Evolutionary conservation across 176 grass and related monocot genomes (phyloP), one percentile per base, ranked within the genome.

Genomic region (Oryza rufipogon): DNA sequence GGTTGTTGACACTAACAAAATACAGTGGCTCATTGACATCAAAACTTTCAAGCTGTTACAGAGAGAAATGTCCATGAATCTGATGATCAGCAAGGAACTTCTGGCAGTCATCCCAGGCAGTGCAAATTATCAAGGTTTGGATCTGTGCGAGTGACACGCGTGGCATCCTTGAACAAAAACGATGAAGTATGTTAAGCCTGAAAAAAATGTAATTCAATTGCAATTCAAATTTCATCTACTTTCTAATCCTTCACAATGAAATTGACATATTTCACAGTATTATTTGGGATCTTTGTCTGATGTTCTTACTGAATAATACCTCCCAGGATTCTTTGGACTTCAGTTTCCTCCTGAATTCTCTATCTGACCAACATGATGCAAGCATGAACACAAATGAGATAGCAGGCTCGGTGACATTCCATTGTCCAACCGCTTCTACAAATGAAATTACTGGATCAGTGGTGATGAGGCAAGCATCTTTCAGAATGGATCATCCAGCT

Each of bases 251-350:
- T 65, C 4, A 75, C 2, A 52, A 41, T 17, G 5, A 19, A 67
- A 19, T 75, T 71, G 19, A 52, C 71, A 84, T 34, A 63, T 23
- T 45, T 75, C 23, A 74, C 20, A 32, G 16, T 72, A 11, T 46
- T 61, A 63, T 22, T 58, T 5, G 54, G 73, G 56, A n/a, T 22
- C 70, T 74, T 30, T 34, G 14, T 14, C 17, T 83, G 11, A 83
- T 22, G 65, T 65, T 6, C 22, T 20, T 32, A 4, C 7, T 76
- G 38, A 56, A 63, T 48, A 19, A 47, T 76, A 68, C 32, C 66
- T 87, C 6, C 10, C 86, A 87, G 86, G 86, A 87, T 77, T 76
- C 86, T 64, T 77, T 87, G 28, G 86, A 77, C 80, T n/a, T 83
- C 41, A 64, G 15, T 71, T 0, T 83, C 52, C 64, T 9, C 73